Percentiles rank a stretch among this genome's conserved stretches.
phyloP scores from a whole-genome alignment of 2,329 filamentous ascomycete genomes.

The Boeremia lycopersici region DNA sequence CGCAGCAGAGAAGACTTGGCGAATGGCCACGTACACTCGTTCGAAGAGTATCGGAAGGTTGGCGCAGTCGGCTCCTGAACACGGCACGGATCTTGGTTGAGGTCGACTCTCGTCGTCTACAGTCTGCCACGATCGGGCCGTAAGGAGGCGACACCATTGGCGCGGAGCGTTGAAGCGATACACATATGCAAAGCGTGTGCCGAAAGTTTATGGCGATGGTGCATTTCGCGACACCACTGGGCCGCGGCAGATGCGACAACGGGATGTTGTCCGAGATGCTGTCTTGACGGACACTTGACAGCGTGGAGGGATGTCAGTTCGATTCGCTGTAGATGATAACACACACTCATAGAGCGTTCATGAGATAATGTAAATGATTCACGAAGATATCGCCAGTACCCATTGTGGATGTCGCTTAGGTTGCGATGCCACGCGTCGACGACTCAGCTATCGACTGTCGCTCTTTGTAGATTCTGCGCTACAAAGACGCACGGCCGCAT shows the following conservation, averaged over 20 bases:
- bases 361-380: background rate
- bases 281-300: background rate
- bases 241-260: slow-evolving; percentile 1
- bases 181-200: background rate
- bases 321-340: slow-evolving; percentile 9
- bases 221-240: background rate
- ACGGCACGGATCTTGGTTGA: background rate
- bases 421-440: background rate
- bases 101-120: background rate
- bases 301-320: background rate
- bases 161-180: background rate
- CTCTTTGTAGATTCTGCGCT: background rate
- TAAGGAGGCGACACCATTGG: too few species aligned
- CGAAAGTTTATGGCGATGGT: background rate
- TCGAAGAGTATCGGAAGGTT: slow-evolving; percentile 56
- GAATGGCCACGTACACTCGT: slow-evolving; percentile 39
- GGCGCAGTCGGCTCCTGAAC: slow-evolving; percentile 34
- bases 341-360: slow-evolving; percentile 1
- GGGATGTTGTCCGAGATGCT: background rate
- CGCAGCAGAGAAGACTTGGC: slow-evolving; percentile 35
- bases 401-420: background rate
- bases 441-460: background rate
- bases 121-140: background rate
- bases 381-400: background rate
- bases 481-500: too few species aligned